A percentile compares a stretch with the other conserved stretches of the same genome.
Conservation (phyloP, 208 protist genomes). For the Crithidia bombi region DNA sequence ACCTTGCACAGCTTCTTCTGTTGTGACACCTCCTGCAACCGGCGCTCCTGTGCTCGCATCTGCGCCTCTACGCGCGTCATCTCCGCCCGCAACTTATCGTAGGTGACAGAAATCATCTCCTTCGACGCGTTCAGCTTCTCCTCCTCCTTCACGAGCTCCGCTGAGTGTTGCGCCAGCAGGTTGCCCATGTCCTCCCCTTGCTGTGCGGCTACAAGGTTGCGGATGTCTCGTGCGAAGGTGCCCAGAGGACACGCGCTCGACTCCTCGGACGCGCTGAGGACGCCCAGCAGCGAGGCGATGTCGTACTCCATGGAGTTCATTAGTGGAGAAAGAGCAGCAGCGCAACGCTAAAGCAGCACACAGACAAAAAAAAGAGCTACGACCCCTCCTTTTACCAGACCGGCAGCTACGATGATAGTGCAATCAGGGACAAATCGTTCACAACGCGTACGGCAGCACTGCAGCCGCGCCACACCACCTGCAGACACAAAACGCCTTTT, state of each 20-base stretch:
- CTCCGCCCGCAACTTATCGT: slow-evolving; percentile 84
- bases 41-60: slow-evolving; percentile 62
- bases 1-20: slow-evolving; percentile 80
- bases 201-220: slow-evolving; percentile 25
- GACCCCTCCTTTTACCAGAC: too few species aligned
- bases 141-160: slow-evolving; percentile 68
- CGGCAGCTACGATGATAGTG: too few species aligned
- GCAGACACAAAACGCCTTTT: too few species aligned
- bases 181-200: slow-evolving; percentile 48
- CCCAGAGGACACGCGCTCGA: slow-evolving; percentile 61
- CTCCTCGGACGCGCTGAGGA: slow-evolving; percentile 59
- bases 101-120: slow-evolving; percentile 56
- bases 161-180: slow-evolving; percentile 61
- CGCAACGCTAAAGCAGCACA: too few species aligned
- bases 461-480: too few species aligned
- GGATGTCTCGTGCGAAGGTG: slow-evolving; percentile 62
- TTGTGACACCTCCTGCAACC: slow-evolving; percentile 58
- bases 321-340: not conserved
- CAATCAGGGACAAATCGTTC: too few species aligned
- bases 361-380: not conserved
- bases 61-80: slow-evolving; percentile 81
- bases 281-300: slow-evolving; percentile 62
- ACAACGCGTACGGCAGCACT: too few species aligned
- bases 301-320: slow-evolving; percentile 48
- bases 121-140: slow-evolving; percentile 58